These are phyloP conservation scores for Phytophthora pluvialis DNA, from an alignment of 352 stramenopile species.

Conservation along the genomic window DNA sequence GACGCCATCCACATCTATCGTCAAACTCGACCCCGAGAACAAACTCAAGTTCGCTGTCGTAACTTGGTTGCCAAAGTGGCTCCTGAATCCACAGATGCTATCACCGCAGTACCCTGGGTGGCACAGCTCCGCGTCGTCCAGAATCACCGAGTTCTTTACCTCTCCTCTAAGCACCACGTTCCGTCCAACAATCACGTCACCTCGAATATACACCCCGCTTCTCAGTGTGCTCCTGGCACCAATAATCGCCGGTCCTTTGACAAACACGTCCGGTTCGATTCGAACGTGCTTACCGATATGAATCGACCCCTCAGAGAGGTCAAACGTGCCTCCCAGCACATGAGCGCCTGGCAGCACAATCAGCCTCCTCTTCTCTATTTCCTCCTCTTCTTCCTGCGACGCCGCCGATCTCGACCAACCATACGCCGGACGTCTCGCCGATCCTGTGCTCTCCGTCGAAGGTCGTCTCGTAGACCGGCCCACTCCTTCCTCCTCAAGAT, in stretches of 20 bases:
- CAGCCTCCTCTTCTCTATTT: conserved; percentile 47
- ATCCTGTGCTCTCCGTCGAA: conserved; percentile 27
- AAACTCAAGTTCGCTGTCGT: conserved; percentile 81
- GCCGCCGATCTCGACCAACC: conserved; percentile 43
- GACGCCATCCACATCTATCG: conserved; percentile 38
- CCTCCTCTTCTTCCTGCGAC: conserved; percentile 33
- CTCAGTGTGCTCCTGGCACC: conserved; percentile 65
- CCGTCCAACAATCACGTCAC: conserved; percentile 66
- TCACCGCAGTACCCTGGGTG: conserved; percentile 81
- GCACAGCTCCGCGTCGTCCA: conserved; percentile 77
- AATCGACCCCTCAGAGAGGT: conserved; percentile 75
- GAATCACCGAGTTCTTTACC: conserved; percentile 74
- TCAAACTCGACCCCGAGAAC: conserved; percentile 45
- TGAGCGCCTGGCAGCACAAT: conserved; percentile 52
- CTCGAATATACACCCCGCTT: conserved; percentile 71
- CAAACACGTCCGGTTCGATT: conserved; percentile 72
- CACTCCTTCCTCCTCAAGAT: conserved; percentile 40
- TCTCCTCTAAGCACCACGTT: conserved; percentile 73
- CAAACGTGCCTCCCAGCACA: conserved; percentile 69
- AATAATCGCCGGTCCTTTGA: conserved; percentile 83
- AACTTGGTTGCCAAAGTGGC: conserved; percentile 86
- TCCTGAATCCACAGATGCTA: conserved; percentile 76
- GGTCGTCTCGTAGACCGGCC: conserved; percentile 15
- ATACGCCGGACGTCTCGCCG: conserved; percentile 27
- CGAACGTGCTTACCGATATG: conserved; percentile 63